Conservation (phyloP, 805 yeast genomes). For the Candida sphagnicola region DNA sequence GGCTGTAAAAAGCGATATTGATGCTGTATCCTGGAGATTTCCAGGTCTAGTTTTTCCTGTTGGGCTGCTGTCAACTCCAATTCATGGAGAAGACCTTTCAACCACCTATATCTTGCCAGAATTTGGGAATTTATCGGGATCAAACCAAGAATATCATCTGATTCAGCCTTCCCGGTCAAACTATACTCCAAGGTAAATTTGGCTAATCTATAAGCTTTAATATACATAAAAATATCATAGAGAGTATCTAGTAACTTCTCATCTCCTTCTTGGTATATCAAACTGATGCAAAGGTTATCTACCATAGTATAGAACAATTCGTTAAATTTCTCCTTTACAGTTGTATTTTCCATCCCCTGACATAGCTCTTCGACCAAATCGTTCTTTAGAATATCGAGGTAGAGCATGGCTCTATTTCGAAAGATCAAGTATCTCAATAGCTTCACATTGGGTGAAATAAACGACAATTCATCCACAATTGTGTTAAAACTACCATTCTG, state of each 20-base stretch:
- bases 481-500: slow-evolving; percentile 32
- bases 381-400: slow-evolving; percentile 39
- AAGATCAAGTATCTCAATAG: slow-evolving; percentile 71
- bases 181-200: slow-evolving; percentile 60
- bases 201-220: slow-evolving; percentile 46
- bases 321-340: slow-evolving; percentile 17
- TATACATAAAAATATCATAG: slow-evolving; percentile 46
- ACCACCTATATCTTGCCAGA: slow-evolving; percentile 4
- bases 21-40: slow-evolving; percentile 1
- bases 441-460: slow-evolving; percentile 65
- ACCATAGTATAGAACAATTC: slow-evolving; percentile 44
- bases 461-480: slow-evolving; percentile 37
- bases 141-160: slow-evolving; percentile 35
- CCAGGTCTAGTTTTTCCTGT: slow-evolving; percentile 3
- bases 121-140: slow-evolving; percentile 16
- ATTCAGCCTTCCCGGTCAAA: slow-evolving; percentile 38
- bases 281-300: slow-evolving; percentile 62
- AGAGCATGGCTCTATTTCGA: slow-evolving; percentile 77
- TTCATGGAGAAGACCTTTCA: not conserved
- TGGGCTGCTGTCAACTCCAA: not conserved
- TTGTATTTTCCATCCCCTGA: slow-evolving; percentile 7
- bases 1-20: slow-evolving; percentile 27
- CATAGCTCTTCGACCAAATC: slow-evolving; percentile 6
- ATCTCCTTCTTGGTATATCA: slow-evolving; percentile 68
- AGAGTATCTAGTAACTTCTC: slow-evolving; percentile 47